Evolutionary conservation across 2,329 filamentous ascomycete genomes (phyloP), one percentile per base, ranked within the genome.

Genomic region (Neofusicoccum sp.): DNA sequence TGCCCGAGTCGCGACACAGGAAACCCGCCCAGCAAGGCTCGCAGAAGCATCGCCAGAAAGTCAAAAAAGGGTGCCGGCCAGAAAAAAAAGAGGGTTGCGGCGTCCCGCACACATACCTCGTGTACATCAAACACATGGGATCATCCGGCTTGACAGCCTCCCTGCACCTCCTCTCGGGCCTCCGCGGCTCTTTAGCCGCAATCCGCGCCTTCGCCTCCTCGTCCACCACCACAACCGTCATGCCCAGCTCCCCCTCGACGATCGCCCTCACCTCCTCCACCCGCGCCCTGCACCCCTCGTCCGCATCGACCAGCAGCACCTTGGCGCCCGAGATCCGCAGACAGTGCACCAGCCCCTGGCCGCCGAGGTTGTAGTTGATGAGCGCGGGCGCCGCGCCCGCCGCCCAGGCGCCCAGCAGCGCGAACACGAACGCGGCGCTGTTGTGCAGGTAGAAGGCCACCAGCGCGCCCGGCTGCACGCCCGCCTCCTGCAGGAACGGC

Each of bases 311-410:
- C 1, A 89, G 69, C 2, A 89, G 68, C 40, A 89, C 63, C 38
- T 75, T 80, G 2, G 84, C 79, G 2, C 79, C 79, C 45, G 82
- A 83, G 57, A 89, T 79, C 62, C 78, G 80, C 43, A 90, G 70
- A 58, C 86, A 90, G 71, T 90, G 87, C 44, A 89, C 67, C 64
- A 91, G 71, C 1, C 86, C 83, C 64, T 86, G 82, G 0, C 83
- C 85, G 8, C 82, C 78, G 6, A 91, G 76, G 68, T 90, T 87
- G 70, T 88, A 85, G 70, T 91, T 91, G 70, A 91, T 87, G 73
- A 89, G 81, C 0, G 88, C 87, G 0, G 88, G 88, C 0, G 86
- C 86, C 12, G 84, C 84, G 3, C 88, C 88, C 60, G 90, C 83
- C 8, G 84, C 81, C 79, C 84, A 83, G 54, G 31, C 80, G 62